Evolutionary conservation across 1,284 basidiomycete species (phyloP), one percentile per base, ranked within the genome.

Genomic region (Ceratobasidium sp.): DNA sequence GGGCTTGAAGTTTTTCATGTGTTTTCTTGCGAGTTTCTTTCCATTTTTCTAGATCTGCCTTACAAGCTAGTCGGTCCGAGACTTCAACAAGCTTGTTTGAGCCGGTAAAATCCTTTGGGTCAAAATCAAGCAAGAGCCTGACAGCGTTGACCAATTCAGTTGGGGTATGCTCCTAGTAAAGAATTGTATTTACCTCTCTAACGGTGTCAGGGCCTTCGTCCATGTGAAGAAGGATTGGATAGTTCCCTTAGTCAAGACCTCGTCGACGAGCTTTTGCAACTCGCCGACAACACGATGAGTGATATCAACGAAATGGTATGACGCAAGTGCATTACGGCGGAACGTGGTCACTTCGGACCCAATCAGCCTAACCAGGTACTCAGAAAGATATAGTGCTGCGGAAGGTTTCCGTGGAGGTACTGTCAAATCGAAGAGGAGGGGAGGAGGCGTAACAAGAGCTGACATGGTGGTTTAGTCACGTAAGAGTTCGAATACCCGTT

Each of bases 291-390:
- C 20, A 26, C 26, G 57, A 33, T 59, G 10, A 28, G 57, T 26
- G 57, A 5, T 23, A 15, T 59, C 57, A 59, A 59, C 57, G 15
- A 59, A 59, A 26, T 13, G 23, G 33, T 59, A 59, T 12, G 57
- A 59, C 10, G 57, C 57, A 26, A 26, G 57, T 17, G 57, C 26
- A 33, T 59, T 59, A 26, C 57, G 57, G 6, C 57, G 57, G 26
- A 59, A 59, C n/a, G 57, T 59, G 23, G 23, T 26, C 57, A 59
- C 57, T 59, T 59, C 57, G 28, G 57, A 59, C 26, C 57, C 57
- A 28, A 59, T 59, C n/a, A 59, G 57, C 57, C 57, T 59, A 33
- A 59, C 26, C 28, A 59, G 15, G 10, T 59, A 33, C 57, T 59
- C 57, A 26, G 4, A 59, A 23, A 59, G 26, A 33, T 59, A 59